Base-by-base conservation (phyloP, 2,329 filamentous ascomycete genomes). In the Aspergillus persii region DNA sequence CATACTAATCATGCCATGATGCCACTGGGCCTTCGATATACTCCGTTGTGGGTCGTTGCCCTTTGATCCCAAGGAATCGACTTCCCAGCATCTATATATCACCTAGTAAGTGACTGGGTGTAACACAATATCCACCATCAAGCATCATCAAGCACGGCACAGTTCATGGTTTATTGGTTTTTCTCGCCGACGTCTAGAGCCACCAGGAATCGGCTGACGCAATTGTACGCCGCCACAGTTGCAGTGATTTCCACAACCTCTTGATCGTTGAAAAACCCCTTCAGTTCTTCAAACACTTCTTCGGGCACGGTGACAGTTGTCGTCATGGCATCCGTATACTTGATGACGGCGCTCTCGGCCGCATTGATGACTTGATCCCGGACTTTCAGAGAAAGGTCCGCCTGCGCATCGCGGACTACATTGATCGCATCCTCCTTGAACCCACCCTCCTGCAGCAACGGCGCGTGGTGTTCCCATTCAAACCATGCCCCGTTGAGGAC, bases 311-410 rank as follows among this genome's bases (percentile, higher is more conserved):
- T 78, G 0, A 94, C 88, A 49, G 85, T 83, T 64, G 86, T 80
- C 53, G 92, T 96, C 89, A 96, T 96, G 72, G 91, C 89, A 77
- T 96, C 91, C 18, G 91, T 84, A 72, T 92, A 93, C 50, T 82
- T 79, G 56, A 94, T 73, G 36, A 91, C 89, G 0, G 86, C 87
- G 80, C 85, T 86, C 76, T 92, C 86, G 71, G 79, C 81, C 60
- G 83, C 81, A 29, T 76, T 84, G 61, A 92, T 68, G 12, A 74
- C 57, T 8, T 67, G 62, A 4, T 58, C 70, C 54, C 65, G 59
- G 41, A 56, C 60, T 56, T 67, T 68, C 29, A 73, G 65, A 3
- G 67, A 50, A 44, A 65, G 60, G 52, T 69, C 69, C 55, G 69
- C 71, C 23, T 77, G 63, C 1, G 69, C 61, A 54, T 66, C 76